A percentile compares a stretch with the other conserved stretches of the same genome.
Conservation (phyloP, 176 grass and related monocot genomes). For the Bolboschoenus planiculmis region DNA sequence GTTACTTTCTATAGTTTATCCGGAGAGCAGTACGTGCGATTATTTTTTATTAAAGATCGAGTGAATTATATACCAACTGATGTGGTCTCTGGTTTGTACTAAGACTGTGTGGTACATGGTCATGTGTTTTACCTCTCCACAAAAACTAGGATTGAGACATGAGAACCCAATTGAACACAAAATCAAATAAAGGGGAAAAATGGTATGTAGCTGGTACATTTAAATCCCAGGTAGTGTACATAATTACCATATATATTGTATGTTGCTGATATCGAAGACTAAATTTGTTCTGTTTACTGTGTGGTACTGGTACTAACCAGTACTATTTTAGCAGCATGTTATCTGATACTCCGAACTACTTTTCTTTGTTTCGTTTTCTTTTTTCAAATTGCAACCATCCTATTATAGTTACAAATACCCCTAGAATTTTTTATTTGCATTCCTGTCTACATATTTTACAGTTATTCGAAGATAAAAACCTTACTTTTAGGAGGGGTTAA, state of each 20-base stretch:
- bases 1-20: neutral
- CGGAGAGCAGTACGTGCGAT: neutral
- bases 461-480: neutral
- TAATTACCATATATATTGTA: neutral
- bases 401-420: neutral
- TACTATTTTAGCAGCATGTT: neutral
- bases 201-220: neutral
- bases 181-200: neutral
- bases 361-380: neutral
- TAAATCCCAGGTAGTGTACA: neutral
- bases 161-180: neutral
- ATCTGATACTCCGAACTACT: neutral
- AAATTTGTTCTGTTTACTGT: neutral
- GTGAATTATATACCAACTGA: constrained; percentile 2
- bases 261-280: neutral
- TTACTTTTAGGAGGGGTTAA: neutral
- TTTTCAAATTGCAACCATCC: neutral
- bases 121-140: neutral
- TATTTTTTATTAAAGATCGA: neutral
- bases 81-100: neutral
- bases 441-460: neutral
- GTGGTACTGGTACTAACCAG: neutral
- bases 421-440: neutral
- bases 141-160: neutral
- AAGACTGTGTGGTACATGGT: neutral